phyloP scores from a whole-genome alignment of 2,329 filamentous ascomycete genomes.

The Aspergillus melleus region DNA sequence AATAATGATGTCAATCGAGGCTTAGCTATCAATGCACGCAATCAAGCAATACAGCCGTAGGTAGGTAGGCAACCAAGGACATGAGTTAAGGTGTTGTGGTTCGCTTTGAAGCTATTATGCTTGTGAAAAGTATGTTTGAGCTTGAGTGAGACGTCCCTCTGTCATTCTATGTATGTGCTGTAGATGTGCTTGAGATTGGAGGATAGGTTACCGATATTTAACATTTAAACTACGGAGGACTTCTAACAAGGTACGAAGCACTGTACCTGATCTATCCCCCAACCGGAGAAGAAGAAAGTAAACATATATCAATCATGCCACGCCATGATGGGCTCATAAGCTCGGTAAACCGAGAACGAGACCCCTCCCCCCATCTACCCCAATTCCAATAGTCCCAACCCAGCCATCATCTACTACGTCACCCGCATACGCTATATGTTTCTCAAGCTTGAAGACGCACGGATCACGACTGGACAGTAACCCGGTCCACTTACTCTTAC shows the following conservation, averaged over 20 bases:
- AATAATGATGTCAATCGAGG: background rate
- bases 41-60: too few species aligned
- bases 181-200: too few species aligned
- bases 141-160: background rate
- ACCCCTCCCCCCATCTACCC: too few species aligned
- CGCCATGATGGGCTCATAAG: background rate
- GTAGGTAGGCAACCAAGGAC: background rate
- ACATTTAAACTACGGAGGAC: too few species aligned
- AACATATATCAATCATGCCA: too few species aligned
- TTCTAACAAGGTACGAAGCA: too few species aligned
- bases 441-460: background rate
- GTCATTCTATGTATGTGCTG: too few species aligned
- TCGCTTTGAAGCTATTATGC: background rate
- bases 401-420: background rate
- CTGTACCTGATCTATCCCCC: too few species aligned
- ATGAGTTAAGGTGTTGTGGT: background rate
- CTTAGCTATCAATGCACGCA: background rate
- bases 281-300: too few species aligned
- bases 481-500: background rate
- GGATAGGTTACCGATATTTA: too few species aligned
- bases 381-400: background rate
- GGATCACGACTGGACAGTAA: background rate
- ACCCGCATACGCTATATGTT: background rate
- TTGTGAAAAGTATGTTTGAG: background rate
- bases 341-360: background rate